A percentile compares a stretch with the other conserved stretches of the same genome.
Evolutionary conservation across 106 monocot genomes (phyloP).

Genomic region (Acorus gramineus): DNA sequence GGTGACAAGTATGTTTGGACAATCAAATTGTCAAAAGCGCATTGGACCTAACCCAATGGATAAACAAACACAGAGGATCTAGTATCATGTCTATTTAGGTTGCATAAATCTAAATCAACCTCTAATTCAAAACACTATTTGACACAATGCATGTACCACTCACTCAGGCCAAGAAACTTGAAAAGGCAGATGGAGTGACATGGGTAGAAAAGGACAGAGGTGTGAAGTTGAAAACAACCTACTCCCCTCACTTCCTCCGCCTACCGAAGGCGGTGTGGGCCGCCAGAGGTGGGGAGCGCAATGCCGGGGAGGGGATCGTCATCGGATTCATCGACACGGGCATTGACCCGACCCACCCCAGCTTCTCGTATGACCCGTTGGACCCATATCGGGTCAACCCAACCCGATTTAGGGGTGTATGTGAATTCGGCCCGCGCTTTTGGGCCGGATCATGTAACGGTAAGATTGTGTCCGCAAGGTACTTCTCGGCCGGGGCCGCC

Average conservation of each 20-base stretch:
- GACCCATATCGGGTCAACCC: too few relatives aligned
- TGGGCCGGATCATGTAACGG: conserved; percentile 63
- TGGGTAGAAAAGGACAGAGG: conserved; percentile 42
- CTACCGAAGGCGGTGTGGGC: conserved; percentile 39
- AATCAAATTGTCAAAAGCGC: too few relatives aligned
- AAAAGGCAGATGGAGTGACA: conserved; percentile 18
- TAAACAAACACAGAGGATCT: too few relatives aligned
- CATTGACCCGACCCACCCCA: conserved; percentile 67
- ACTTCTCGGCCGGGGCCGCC: conserved; percentile 43
- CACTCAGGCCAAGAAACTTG: conserved; percentile 33
- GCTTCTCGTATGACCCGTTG: conserved; percentile 49
- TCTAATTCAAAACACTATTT: too few relatives aligned
- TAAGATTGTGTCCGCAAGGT: conserved; percentile 69
- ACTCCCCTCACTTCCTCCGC: conserved; percentile 52
- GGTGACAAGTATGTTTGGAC: too few relatives aligned
- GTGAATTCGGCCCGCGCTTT: conserved; percentile 34
- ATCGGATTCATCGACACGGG: conserved; percentile 76
- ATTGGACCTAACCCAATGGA: too few relatives aligned
- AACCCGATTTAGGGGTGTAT: conserved; percentile 9
- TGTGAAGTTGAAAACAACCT: conserved; percentile 50
- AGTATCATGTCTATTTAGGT: too few relatives aligned
- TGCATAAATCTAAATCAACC: too few relatives aligned
- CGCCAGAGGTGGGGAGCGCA: conserved; percentile 3
- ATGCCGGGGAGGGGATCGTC: conserved; percentile 60
- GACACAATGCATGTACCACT: too few relatives aligned